phyloP scores from a whole-genome alignment of 2,329 filamentous ascomycete species.

The Cucurbitaria berberidis region DNA sequence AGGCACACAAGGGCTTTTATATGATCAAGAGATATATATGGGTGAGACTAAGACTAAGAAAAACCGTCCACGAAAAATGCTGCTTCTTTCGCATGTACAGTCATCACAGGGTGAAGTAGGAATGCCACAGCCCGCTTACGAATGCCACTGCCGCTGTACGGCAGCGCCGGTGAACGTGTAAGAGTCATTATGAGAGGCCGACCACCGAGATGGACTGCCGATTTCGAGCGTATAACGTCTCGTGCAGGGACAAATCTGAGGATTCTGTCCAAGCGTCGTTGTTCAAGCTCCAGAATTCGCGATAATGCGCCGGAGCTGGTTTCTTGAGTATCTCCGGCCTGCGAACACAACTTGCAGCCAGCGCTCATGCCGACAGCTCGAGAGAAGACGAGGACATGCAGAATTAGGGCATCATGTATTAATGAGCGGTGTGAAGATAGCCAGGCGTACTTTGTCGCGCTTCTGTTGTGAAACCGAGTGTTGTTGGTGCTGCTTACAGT shows the following conservation, averaged over 20 bases:
- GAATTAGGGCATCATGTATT: not conserved
- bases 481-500: not conserved
- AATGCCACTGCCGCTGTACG: constrained; percentile 11
- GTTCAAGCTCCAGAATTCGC: constrained; percentile 9
- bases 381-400: not conserved
- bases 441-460: not conserved
- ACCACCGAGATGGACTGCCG: constrained; percentile 5
- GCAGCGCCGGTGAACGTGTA: constrained; percentile 11
- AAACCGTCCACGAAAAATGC: constrained; percentile 6
- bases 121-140: constrained; percentile 8
- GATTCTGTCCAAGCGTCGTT: constrained; percentile 17
- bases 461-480: not conserved
- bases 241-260: constrained; percentile 24
- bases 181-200: constrained; percentile 5
- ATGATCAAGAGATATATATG: constrained; percentile 17
- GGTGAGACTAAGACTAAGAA: constrained; percentile 25
- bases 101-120: constrained; percentile 32
- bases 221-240: constrained; percentile 13
- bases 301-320: constrained; percentile 19
- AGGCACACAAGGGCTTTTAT: constrained; percentile 35
- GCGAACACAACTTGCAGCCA: not conserved
- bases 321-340: not conserved
- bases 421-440: not conserved
- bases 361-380: not conserved
- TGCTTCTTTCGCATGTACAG: constrained; percentile 11